Conservation (phyloP, 192 early-diverging fungal genomes). For the Podila clonocystis region DNA sequence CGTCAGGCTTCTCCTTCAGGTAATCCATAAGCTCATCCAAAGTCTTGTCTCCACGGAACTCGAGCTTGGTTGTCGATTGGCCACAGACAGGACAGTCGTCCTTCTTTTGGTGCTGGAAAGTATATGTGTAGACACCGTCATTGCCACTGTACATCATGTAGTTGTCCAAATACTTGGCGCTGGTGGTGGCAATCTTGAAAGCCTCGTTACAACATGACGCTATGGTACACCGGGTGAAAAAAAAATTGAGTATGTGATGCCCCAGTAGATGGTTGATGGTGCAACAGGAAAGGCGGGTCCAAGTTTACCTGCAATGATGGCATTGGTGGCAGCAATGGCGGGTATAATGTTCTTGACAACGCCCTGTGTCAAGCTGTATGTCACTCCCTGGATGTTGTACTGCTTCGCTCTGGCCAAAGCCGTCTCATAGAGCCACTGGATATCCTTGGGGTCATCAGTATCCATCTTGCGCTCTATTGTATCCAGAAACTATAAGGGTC, state of each 20-base stretch:
- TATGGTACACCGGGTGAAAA: slow-evolving; percentile 15
- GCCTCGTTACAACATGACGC: slow-evolving; percentile 96
- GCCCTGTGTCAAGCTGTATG: slow-evolving; percentile 91
- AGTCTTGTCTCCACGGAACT: slow-evolving; percentile 61
- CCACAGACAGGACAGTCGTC: slow-evolving; percentile 95
- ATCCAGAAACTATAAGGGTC: no score
- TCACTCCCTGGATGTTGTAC: slow-evolving; percentile 90
- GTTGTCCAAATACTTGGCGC: slow-evolving; percentile 85
- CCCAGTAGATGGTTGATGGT: neutral
- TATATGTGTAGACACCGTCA: slow-evolving; percentile 89
- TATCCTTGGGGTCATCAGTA: slow-evolving; percentile 80
- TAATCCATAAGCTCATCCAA: slow-evolving; percentile 86
- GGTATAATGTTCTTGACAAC: slow-evolving; percentile 99
- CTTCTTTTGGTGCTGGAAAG: slow-evolving; percentile 85
- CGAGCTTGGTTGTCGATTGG: slow-evolving; percentile 59
- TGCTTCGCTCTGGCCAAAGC: slow-evolving; percentile 76
- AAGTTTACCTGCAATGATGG: slow-evolving; percentile 72
- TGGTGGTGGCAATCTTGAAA: slow-evolving; percentile 87
- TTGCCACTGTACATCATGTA: slow-evolving; percentile 98
- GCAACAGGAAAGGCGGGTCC: neutral
- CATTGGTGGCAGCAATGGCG: slow-evolving; percentile 92
- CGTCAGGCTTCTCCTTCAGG: slow-evolving; percentile 76
- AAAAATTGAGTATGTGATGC: neutral
- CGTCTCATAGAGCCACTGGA: slow-evolving; percentile 77
- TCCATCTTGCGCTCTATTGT: slow-evolving; percentile 70